These are phyloP conservation scores for Bipolaris oryzae DNA, from an alignment of 2,329 filamentous ascomycete species.

Conservation along the genomic window DNA sequence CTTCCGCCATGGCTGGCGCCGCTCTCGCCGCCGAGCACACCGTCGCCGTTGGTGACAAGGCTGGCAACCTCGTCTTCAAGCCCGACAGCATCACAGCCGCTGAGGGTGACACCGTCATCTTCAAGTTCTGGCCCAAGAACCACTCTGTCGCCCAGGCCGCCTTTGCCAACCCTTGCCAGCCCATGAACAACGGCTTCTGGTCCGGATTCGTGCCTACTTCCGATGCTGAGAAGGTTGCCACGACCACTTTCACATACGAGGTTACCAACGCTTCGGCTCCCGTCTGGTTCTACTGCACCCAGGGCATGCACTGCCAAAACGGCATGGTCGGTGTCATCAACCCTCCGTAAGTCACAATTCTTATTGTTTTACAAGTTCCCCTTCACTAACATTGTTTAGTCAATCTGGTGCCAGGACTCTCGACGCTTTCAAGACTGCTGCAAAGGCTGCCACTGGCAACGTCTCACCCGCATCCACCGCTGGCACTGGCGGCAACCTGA, in stretches of 20 bases:
- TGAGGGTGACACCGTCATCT: constrained; percentile 47
- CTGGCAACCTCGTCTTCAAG: constrained; percentile 39
- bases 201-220: constrained; percentile 45
- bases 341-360: constrained; percentile 37
- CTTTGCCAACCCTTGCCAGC: constrained; percentile 45
- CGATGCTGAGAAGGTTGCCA: constrained; percentile 29
- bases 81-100: constrained; percentile 44
- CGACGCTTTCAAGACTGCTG: constrained; percentile 34
- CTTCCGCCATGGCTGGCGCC: constrained; percentile 39
- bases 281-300: constrained; percentile 52
- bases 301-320: constrained; percentile 46
- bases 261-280: constrained; percentile 46
- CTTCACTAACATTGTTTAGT: constrained; percentile 24
- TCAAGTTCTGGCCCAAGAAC: constrained; percentile 49
- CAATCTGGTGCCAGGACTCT: constrained; percentile 30
- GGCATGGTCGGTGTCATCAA: constrained; percentile 52
- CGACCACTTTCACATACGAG: constrained; percentile 39
- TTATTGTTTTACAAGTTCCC: neutral
- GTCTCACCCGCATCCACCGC: constrained; percentile 33
- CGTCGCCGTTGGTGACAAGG: constrained; percentile 41
- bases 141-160: constrained; percentile 48
- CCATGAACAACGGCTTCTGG: constrained; percentile 45
- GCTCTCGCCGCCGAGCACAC: constrained; percentile 41
- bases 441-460: constrained; percentile 26
- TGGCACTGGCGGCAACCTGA: constrained; percentile 35